Conservation (phyloP, 2,329 filamentous ascomycete species). For the Colletotrichum falcatum region DNA sequence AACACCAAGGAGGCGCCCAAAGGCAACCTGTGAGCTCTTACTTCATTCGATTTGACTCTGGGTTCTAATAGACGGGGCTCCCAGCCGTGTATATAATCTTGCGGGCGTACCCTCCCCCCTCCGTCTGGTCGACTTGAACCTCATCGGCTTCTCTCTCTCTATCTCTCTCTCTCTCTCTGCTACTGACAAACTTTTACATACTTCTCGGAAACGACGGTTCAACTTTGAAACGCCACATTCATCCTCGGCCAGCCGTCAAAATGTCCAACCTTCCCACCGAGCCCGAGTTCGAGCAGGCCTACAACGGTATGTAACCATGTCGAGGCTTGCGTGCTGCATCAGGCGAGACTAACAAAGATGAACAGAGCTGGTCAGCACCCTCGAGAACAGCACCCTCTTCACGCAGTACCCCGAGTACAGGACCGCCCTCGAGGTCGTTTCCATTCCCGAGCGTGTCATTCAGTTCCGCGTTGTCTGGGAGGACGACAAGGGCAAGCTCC, state of each 20-base stretch:
- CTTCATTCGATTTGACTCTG: constrained; percentile 38
- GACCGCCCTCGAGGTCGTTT: constrained; percentile 86
- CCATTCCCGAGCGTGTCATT: constrained; percentile 93
- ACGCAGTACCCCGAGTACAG: constrained; percentile 94
- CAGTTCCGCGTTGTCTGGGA: constrained; percentile 99
- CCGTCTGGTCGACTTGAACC: constrained; percentile 4
- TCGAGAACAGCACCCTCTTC: constrained; percentile 95
- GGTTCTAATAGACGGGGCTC: constrained; percentile 25
- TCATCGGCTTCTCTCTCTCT: constrained; percentile 29
- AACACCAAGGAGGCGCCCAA: constrained; percentile 22
- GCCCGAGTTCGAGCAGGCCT: constrained; percentile 99
- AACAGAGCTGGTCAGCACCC: constrained; percentile 90
- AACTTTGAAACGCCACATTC: neutral
- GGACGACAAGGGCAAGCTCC: constrained; percentile 87
- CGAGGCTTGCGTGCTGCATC: constrained; percentile 1
- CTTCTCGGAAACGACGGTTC: constrained; percentile 23
- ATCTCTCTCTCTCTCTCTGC: neutral
- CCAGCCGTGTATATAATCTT: constrained; percentile 38
- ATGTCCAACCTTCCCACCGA: constrained; percentile 90
- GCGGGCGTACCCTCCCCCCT: constrained; percentile 28
- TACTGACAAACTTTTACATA: constrained; percentile 17
- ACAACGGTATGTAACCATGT: constrained; percentile 76
- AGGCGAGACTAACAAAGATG: constrained; percentile 42
- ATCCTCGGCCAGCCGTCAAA: constrained; percentile 44
- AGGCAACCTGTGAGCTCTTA: constrained; percentile 30